These are phyloP conservation scores for Tuber magnatum DNA, from an alignment of 495 filamentous ascomycete genomes.

Conservation along the genomic window DNA sequence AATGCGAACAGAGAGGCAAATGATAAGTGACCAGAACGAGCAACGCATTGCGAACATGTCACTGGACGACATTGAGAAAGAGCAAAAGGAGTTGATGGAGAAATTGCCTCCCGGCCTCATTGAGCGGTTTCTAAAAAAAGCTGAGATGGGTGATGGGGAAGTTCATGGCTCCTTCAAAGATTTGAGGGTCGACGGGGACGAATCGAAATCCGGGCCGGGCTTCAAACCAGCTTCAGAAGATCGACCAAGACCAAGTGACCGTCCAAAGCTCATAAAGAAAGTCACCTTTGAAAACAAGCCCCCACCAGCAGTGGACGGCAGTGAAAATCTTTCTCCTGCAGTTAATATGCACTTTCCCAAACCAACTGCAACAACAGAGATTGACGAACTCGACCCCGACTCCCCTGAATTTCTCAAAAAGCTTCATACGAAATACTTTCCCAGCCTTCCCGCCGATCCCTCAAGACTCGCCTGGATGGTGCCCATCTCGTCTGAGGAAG, in stretches of 20 bases:
- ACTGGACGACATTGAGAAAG: slow-evolving; percentile 65
- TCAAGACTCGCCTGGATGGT: slow-evolving; percentile 85
- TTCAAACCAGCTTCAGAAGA: neutral
- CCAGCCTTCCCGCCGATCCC: slow-evolving; percentile 72
- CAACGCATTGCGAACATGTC: slow-evolving; percentile 72
- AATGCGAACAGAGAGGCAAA: slow-evolving; percentile 49
- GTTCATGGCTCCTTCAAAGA: slow-evolving; percentile 44
- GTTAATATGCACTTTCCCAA: slow-evolving; percentile 55
- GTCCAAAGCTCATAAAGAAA: slow-evolving; percentile 14
- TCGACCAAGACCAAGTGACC: slow-evolving; percentile 43
- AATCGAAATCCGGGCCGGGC: slow-evolving; percentile 27
- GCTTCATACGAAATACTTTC: slow-evolving; percentile 89
- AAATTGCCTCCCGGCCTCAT: slow-evolving; percentile 64
- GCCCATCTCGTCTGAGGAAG: slow-evolving; percentile 54
- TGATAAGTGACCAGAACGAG: slow-evolving; percentile 76
- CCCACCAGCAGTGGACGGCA: slow-evolving; percentile 10
- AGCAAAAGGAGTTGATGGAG: slow-evolving; percentile 64
- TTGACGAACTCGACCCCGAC: slow-evolving; percentile 66
- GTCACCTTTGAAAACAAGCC: slow-evolving; percentile 14
- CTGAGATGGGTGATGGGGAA: slow-evolving; percentile 63
- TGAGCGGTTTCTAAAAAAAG: slow-evolving; percentile 66
- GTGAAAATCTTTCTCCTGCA: slow-evolving; percentile 12
- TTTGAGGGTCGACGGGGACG: slow-evolving; percentile 42
- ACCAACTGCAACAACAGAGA: slow-evolving; percentile 46
- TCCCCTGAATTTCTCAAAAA: slow-evolving; percentile 73